A percentile compares a stretch with the other conserved stretches of the same genome.
Evolutionary conservation across 1,284 basidiomycete genomes (phyloP).

Genomic region (Leucoagaricus sp.): DNA sequence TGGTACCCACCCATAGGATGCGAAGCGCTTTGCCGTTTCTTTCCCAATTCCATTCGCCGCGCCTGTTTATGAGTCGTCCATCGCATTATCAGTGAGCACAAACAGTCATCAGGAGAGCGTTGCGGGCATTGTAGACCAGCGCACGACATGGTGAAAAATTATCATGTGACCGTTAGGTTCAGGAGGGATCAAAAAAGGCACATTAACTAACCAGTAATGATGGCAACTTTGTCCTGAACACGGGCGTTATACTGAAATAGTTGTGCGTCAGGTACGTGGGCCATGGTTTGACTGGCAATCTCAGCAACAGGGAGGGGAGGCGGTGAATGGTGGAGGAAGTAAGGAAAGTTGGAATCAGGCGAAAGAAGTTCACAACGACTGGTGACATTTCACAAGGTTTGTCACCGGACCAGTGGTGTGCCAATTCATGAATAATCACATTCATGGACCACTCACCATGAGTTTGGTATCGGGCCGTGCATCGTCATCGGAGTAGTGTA

Average conservation of each 20-base stretch:
- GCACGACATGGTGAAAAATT: background rate
- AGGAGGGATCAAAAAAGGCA: no score
- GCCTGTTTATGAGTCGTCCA: conserved; percentile 30
- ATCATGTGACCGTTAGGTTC: background rate
- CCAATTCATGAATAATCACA: no score
- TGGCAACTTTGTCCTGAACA: conserved; percentile 50
- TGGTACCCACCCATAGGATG: conserved; percentile 43
- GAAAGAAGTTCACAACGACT: no score
- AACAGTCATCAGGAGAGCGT: no score
- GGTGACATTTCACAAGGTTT: no score
- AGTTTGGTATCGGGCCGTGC: no score
- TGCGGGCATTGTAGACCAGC: background rate
- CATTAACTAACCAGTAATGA: conserved; percentile 49
- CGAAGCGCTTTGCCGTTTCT: conserved; percentile 47
- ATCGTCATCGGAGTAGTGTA: no score
- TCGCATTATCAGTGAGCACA: background rate
- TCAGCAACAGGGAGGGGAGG: background rate
- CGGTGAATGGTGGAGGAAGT: background rate
- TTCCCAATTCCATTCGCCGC: conserved; percentile 60
- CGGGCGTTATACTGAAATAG: conserved; percentile 44
- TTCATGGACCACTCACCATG: no score
- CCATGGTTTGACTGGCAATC: conserved; percentile 28
- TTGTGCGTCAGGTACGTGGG: conserved; percentile 44
- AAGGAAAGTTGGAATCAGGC: no score
- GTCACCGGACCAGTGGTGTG: no score